Evolutionary conservation across 345 rosid species (phyloP), one percentile per base, ranked within the genome.

Genomic region (Hibiscus trionum): DNA sequence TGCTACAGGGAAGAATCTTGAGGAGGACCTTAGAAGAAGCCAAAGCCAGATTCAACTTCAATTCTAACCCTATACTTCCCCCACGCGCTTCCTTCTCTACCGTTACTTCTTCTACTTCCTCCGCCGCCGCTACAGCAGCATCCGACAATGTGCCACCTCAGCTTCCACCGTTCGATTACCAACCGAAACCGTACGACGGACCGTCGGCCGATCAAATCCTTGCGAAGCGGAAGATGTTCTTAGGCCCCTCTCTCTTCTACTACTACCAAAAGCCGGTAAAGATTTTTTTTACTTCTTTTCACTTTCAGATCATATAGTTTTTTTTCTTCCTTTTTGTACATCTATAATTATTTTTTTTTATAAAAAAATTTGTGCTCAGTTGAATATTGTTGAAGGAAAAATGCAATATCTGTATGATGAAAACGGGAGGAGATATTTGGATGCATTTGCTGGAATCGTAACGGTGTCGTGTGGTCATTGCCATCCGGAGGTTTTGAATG

Each of bases 341-440:
- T 61, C 50, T 5, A 8, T 27, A 15, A 29, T 39, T 42, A 3
- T 2, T 33, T 65, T 50, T 50, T 7, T 47, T 73, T 3, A 3
- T 9, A 3, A 21, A 49, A 60, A 19, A 11, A 11, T 42, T 42
- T 71, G 55, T 55, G 29, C 66, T 33, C 72, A 94, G 97, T 74
- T 95, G 67, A 95, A 92, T 72, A 95, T 95, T 17, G 97, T 92
- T 2, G 97, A 95, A 85, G 99, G 98, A 68, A 95, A 90, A 85
- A 95, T 95, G 99, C 97, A 92, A 27, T 95, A 95, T 72, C 66
- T 95, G 87, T 92, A 82, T 77, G 99, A 95, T 73, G 97, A 95
- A 78, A 78, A 24, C 17, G 96, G 99, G 64, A 82, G 69, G 85
- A 78, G 95, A 11, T 95, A 90, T 70, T 80, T 95, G 10, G 97